A percentile compares a stretch with the other conserved stretches of the same genome.
These are phyloP conservation scores for Ustilago tritici DNA, from an alignment of 1,284 basidiomycete species.

Conservation along the genomic window DNA sequence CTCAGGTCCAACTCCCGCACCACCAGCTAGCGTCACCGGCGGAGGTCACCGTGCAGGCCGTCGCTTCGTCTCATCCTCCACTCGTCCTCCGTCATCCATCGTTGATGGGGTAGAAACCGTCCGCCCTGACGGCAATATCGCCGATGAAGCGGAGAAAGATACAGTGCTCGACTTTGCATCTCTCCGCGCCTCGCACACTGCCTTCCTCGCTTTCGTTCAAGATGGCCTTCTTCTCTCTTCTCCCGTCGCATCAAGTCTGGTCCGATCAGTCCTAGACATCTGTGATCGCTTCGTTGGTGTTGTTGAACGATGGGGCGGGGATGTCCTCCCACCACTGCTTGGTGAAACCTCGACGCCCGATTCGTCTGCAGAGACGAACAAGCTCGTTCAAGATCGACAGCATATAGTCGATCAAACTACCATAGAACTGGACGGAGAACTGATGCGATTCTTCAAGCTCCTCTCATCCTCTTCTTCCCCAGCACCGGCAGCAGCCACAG, in stretches of 20 bases:
- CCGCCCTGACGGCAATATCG: constrained; percentile 17
- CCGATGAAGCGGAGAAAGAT: constrained; percentile 48
- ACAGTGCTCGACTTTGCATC: constrained; percentile 79
- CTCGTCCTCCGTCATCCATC: constrained; percentile 36
- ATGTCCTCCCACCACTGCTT: constrained; percentile 83
- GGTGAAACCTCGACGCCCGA: constrained; percentile 73
- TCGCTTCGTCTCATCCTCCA: constrained; percentile 36
- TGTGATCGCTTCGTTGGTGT: constrained; percentile 82
- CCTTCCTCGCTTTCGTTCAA: constrained; percentile 82
- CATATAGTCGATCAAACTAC: constrained; percentile 79
- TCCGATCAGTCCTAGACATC: constrained; percentile 79
- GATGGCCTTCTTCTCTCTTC: constrained; percentile 81
- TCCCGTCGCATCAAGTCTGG: constrained; percentile 76
- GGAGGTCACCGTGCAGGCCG: constrained; percentile 23
- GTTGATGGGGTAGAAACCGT: constrained; percentile 34
- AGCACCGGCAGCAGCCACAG: constrained; percentile 2
- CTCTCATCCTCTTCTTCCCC: constrained; percentile 29
- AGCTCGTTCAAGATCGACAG: constrained; percentile 76
- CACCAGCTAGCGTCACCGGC: constrained; percentile 11
- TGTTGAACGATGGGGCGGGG: constrained; percentile 90
- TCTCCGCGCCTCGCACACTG: constrained; percentile 81
- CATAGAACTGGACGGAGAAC: constrained; percentile 72
- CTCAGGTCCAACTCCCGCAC: constrained; percentile 40
- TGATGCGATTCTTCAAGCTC: constrained; percentile 40
- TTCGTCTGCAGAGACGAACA: constrained; percentile 67